Conservation (phyloP, 129 eudicot genomes). For the Saussurea involucrata region DNA sequence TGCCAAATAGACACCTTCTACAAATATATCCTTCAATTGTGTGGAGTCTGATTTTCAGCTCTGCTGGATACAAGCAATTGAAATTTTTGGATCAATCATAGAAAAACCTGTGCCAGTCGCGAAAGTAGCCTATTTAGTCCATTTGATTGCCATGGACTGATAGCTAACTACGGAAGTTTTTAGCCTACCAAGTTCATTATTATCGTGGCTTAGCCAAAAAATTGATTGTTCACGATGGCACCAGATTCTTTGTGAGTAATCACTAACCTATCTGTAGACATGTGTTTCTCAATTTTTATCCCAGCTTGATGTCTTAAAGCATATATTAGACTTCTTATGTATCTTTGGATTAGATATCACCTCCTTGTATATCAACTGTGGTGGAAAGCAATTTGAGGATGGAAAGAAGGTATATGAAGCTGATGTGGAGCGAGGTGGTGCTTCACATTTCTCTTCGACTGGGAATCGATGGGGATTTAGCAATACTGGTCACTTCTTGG, state of each 20-base stretch:
- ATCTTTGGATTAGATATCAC: constrained; percentile 29
- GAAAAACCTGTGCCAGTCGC: no score
- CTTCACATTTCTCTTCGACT: constrained; percentile 41
- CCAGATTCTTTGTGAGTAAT: background rate
- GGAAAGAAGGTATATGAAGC: constrained; percentile 39
- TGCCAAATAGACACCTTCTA: background rate
- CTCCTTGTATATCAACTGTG: constrained; percentile 73
- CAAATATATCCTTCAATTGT: no score
- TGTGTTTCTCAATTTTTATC: no score
- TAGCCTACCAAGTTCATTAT: no score
- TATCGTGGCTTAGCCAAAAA: background rate
- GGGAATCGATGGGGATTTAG: constrained; percentile 66
- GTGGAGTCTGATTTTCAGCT: no score
- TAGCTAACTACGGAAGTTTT: no score
- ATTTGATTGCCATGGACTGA: no score
- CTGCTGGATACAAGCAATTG: no score
- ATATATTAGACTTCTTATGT: no score
- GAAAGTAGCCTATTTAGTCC: no score
- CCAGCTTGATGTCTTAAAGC: no score
- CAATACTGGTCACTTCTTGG: constrained; percentile 74
- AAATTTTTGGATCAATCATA: no score
- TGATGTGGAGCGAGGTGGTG: constrained; percentile 34
- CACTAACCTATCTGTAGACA: background rate
- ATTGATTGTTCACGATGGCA: background rate
- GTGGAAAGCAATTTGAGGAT: constrained; percentile 38